phyloP scores from a whole-genome alignment of 2,329 filamentous ascomycete species.

The Aspergillus sp. region DNA sequence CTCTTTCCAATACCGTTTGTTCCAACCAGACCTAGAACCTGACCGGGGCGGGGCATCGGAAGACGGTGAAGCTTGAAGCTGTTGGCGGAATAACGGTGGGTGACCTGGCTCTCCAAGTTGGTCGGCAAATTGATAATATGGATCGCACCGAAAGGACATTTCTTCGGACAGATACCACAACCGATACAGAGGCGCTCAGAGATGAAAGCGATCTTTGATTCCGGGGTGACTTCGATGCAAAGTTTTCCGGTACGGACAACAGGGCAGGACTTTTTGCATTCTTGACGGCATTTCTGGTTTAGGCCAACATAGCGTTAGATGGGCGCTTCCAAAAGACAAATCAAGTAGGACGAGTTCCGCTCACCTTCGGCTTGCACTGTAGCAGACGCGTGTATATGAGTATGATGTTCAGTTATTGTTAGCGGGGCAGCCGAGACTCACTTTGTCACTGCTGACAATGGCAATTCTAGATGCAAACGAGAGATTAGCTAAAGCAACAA shows the following conservation, averaged over 20 bases:
- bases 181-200: slow-evolving; percentile 95
- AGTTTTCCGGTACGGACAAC: slow-evolving; percentile 97
- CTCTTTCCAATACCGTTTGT: slow-evolving; percentile 99
- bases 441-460: slow-evolving; percentile 98
- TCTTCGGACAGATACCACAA: slow-evolving; percentile 99
- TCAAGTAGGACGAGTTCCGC: slow-evolving; percentile 19
- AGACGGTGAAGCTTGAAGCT: slow-evolving; percentile 99
- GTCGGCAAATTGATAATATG: slow-evolving; percentile 99
- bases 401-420: slow-evolving; percentile 4
- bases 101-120: slow-evolving; percentile 97
- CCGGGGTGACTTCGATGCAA: slow-evolving; percentile 88
- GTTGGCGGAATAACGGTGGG: slow-evolving; percentile 98
- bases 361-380: slow-evolving; percentile 86
- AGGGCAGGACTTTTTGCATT: slow-evolving; percentile 98
- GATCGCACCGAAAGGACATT: slow-evolving; percentile 97
- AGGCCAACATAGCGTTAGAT: slow-evolving; percentile 31
- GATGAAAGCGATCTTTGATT: slow-evolving; percentile 96
- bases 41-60: slow-evolving; percentile 92
- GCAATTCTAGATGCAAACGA: slow-evolving; percentile 71
- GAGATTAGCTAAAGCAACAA: slow-evolving; percentile 22
- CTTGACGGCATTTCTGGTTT: slow-evolving; percentile 89
- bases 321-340: background rate
- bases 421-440: slow-evolving; percentile 50
- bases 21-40: slow-evolving; percentile 94
- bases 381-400: slow-evolving; percentile 31